Evolutionary conservation across 2,329 filamentous ascomycete genomes (phyloP).

Genomic region (Bipolaris bicolor): DNA sequence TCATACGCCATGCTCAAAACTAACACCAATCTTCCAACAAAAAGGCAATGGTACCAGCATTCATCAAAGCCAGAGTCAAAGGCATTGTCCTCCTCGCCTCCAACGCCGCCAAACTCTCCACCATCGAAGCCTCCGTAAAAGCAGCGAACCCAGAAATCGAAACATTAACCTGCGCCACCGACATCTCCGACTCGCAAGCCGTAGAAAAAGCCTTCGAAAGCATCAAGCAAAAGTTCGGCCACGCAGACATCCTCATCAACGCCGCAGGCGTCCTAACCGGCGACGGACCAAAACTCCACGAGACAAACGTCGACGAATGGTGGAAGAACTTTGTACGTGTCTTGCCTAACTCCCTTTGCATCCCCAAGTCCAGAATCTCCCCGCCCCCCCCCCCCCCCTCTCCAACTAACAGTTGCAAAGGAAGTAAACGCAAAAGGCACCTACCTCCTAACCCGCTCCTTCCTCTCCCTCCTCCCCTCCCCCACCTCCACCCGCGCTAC

Average conservation of each 20-base stretch:
- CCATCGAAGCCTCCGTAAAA: slow-evolving; percentile 30
- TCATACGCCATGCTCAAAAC: background rate
- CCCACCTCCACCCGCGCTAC: slow-evolving; percentile 24
- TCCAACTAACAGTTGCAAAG: too few relatives aligned
- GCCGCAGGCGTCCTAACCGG: slow-evolving; percentile 19
- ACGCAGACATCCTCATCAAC: slow-evolving; percentile 30
- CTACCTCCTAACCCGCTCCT: slow-evolving; percentile 40
- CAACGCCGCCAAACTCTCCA: slow-evolving; percentile 32
- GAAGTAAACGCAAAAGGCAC: slow-evolving; percentile 45
- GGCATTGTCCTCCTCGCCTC: slow-evolving; percentile 45
- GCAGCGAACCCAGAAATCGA: slow-evolving; percentile 37
- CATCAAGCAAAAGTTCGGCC: slow-evolving; percentile 22
- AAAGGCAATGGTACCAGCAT: slow-evolving; percentile 39
- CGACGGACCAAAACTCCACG: slow-evolving; percentile 21
- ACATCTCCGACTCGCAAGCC: slow-evolving; percentile 32
- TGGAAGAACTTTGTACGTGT: slow-evolving; percentile 32
- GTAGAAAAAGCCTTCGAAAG: slow-evolving; percentile 25
- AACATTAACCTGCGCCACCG: slow-evolving; percentile 36
- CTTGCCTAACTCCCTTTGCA: too few relatives aligned
- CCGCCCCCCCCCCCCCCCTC: too few relatives aligned
- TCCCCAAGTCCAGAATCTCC: too few relatives aligned
- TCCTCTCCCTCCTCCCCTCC: slow-evolving; percentile 29
- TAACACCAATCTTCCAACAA: too few relatives aligned
- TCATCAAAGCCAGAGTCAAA: slow-evolving; percentile 44
- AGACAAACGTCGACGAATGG: slow-evolving; percentile 24